phyloP scores from a whole-genome alignment of 306 rosid genomes.

The Carpinus fangiana region DNA sequence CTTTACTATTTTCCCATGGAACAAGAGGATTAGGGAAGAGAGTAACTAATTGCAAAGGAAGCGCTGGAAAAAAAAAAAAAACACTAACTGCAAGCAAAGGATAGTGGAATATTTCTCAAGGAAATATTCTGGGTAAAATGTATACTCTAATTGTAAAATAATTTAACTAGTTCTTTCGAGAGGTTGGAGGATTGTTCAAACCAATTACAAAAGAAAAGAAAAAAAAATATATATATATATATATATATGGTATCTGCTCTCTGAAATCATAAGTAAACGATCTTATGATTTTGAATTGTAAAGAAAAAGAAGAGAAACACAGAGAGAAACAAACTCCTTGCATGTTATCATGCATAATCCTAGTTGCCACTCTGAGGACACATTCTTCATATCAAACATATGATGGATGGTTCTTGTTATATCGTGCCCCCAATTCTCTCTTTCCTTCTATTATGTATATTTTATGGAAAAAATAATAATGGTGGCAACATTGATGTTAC shows the following conservation, averaged over 20 bases:
- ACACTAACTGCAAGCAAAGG: not conserved
- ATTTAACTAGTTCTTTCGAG: not conserved
- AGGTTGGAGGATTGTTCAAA: not conserved
- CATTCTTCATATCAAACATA: not conserved
- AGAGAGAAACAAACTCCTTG: not conserved
- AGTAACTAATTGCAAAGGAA: not conserved
- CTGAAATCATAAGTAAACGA: not conserved
- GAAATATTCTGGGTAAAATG: not conserved
- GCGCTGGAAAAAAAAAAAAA: too few species aligned
- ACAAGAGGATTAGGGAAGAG: not conserved
- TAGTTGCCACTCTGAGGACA: not conserved
- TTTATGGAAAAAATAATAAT: not conserved
- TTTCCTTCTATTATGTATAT: not conserved
- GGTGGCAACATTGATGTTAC: constrained; percentile 8
- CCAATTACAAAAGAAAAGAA: not conserved
- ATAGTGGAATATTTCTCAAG: not conserved
- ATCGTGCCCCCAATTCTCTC: not conserved
- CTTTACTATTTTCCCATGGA: not conserved
- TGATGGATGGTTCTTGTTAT: not conserved
- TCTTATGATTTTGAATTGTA: not conserved
- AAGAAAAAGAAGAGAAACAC: not conserved
- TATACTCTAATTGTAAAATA: not conserved
- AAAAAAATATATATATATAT: too few species aligned
- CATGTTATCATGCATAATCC: not conserved
- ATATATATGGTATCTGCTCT: not conserved